A percentile compares a stretch with the other conserved stretches of the same genome.
Conservation (phyloP, 179 eudicot genomes). For the Corrigiola litoralis region DNA sequence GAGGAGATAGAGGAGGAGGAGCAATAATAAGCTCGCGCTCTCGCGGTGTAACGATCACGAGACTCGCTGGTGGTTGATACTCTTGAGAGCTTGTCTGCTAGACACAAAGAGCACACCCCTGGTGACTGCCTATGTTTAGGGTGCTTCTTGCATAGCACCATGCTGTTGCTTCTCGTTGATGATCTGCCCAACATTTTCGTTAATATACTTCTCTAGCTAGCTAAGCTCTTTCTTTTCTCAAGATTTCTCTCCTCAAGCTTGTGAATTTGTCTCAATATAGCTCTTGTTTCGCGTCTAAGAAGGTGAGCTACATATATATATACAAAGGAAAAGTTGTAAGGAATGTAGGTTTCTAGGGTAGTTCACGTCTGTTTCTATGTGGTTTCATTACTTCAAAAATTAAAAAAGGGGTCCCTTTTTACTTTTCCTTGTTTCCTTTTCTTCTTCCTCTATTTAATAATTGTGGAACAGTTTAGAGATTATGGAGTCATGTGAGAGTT, state of each 20-base stretch:
- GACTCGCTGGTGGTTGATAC: neutral
- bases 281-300: neutral
- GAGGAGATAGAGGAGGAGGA: constrained; percentile 28
- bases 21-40: constrained; percentile 8
- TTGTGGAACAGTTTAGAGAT: neutral
- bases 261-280: neutral
- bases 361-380: constrained; percentile 28
- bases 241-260: neutral
- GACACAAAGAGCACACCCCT: constrained; percentile 30
- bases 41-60: neutral
- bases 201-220: neutral
- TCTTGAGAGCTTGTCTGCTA: constrained; percentile 24
- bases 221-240: neutral
- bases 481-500: constrained; percentile 1
- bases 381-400: constrained; percentile 8
- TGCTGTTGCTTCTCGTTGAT: constrained; percentile 7
- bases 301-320: constrained; percentile 15
- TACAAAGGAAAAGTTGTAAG: neutral
- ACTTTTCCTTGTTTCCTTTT: constrained; percentile 4
- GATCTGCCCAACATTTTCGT: constrained; percentile 1
- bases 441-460: neutral
- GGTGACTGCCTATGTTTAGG: constrained; percentile 33
- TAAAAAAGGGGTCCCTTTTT: constrained; percentile 3
- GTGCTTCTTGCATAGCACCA: constrained; percentile 28
- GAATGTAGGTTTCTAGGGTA: constrained; percentile 18